These are phyloP conservation scores for Penicillium pancosmium DNA, from an alignment of 495 filamentous ascomycete genomes.

Conservation along the genomic window DNA sequence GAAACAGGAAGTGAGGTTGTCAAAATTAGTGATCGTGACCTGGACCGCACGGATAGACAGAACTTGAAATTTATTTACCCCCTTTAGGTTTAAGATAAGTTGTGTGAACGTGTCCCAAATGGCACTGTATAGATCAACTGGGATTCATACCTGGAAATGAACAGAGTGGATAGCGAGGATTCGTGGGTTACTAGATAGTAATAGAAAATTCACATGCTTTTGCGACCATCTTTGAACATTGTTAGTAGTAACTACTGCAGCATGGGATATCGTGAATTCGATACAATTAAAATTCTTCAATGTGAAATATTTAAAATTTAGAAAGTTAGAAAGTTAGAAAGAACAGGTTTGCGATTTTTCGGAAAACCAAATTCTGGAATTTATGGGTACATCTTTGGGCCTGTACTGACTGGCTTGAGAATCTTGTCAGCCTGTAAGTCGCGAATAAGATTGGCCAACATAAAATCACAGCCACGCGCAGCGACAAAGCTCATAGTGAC, in stretches of 20 bases:
- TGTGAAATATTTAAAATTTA: not conserved
- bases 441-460: slow-evolving; percentile 58
- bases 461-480: slow-evolving; percentile 63
- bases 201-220: too few relatives aligned
- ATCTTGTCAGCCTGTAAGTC: slow-evolving; percentile 54
- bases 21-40: slow-evolving; percentile 7
- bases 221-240: too few relatives aligned
- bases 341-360: not conserved
- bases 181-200: too few relatives aligned
- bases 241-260: not conserved
- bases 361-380: not conserved
- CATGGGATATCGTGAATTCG: not conserved
- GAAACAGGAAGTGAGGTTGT: not conserved
- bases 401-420: slow-evolving; percentile 46
- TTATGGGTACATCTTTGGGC: slow-evolving; percentile 33
- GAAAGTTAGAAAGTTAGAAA: not conserved
- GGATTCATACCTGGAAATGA: too few relatives aligned
- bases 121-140: too few relatives aligned
- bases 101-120: too few relatives aligned
- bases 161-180: too few relatives aligned
- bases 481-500: slow-evolving; percentile 62
- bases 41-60: slow-evolving; percentile 6
- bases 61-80: slow-evolving; percentile 10
- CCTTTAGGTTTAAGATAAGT: slow-evolving; percentile 2
- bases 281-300: not conserved